Conservation (phyloP, 2,329 filamentous ascomycete genomes). For the Stagonosporopsis cucurbitacearum region DNA sequence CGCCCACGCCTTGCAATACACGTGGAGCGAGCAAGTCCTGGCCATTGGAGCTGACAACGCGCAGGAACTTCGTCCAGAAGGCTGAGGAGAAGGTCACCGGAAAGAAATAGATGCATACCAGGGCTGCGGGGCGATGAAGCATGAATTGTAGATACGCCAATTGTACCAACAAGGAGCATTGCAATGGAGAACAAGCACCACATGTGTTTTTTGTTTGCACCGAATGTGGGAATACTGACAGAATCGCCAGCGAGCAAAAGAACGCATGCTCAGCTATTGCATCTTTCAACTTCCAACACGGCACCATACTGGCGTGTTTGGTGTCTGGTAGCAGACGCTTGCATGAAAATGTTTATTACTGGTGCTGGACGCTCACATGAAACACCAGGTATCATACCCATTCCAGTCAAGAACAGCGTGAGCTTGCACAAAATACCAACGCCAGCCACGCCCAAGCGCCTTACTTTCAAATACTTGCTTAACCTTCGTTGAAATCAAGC, state of each 20-base stretch:
- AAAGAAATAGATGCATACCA: slow-evolving; percentile 21
- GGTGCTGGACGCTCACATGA: background rate
- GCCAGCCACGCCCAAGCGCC: background rate
- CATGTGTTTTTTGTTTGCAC: background rate
- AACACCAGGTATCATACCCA: slow-evolving; percentile 7
- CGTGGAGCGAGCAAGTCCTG: background rate
- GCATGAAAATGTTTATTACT: background rate
- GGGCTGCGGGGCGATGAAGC: slow-evolving; percentile 22
- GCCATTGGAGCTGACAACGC: background rate
- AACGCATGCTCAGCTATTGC: no score
- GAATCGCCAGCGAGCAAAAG: background rate
- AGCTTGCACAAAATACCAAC: background rate
- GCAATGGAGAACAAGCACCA: slow-evolving; percentile 10
- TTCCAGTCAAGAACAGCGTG: background rate
- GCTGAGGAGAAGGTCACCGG: slow-evolving; percentile 40
- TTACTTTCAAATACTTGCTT: background rate
- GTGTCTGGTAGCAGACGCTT: background rate
- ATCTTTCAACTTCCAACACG: background rate
- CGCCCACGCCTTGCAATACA: no score
- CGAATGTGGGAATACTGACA: background rate
- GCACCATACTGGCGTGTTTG: background rate
- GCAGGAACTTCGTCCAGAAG: slow-evolving; percentile 49
- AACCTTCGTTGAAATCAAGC: background rate
- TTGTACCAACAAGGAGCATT: slow-evolving; percentile 39
- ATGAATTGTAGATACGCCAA: slow-evolving; percentile 43